These are phyloP conservation scores for Pseudognaphalium luteoalbum DNA, from an alignment of 129 eudicot species.

Conservation along the genomic window DNA sequence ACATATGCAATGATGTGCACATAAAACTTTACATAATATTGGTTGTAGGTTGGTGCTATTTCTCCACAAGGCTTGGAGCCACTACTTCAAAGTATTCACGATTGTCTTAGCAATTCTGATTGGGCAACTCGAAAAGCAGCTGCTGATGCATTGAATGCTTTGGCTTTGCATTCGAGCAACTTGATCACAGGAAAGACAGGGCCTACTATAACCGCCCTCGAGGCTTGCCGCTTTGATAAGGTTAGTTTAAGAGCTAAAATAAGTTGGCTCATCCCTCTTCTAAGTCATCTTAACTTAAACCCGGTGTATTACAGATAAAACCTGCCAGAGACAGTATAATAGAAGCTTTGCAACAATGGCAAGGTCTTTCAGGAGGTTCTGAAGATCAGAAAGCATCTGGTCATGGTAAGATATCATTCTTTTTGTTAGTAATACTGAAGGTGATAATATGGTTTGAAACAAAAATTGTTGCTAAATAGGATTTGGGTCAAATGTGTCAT, in stretches of 20 bases:
- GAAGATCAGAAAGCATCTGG: conserved; percentile 42
- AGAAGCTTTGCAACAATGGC: conserved; percentile 93
- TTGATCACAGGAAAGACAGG: conserved; percentile 45
- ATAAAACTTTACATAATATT: not conserved
- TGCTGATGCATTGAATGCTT: conserved; percentile 72
- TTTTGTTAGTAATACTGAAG: conserved; percentile 3
- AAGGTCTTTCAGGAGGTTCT: conserved; percentile 58
- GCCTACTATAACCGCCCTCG: conserved; percentile 68
- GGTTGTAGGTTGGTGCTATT: conserved; percentile 84
- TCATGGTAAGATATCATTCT: conserved; percentile 42
- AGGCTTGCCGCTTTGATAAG: conserved; percentile 90
- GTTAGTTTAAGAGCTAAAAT: conserved; percentile 34
- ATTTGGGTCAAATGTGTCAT: not conserved
- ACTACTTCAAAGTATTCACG: conserved; percentile 82
- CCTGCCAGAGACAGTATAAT: conserved; percentile 91
- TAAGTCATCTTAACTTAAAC: conserved; percentile 8
- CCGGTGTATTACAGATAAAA: conserved; percentile 53
- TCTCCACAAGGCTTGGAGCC: conserved; percentile 80
- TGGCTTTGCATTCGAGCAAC: conserved; percentile 66
- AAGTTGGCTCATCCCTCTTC: not conserved
- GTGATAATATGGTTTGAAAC: not conserved
- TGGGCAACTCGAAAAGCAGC: conserved; percentile 99
- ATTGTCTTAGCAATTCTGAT: conserved; percentile 77
- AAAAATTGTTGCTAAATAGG: not conserved
- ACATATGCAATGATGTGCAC: not conserved